These are phyloP conservation scores for Diutina catenulata DNA, from an alignment of 1,139 yeast genomes.

Conservation along the genomic window DNA sequence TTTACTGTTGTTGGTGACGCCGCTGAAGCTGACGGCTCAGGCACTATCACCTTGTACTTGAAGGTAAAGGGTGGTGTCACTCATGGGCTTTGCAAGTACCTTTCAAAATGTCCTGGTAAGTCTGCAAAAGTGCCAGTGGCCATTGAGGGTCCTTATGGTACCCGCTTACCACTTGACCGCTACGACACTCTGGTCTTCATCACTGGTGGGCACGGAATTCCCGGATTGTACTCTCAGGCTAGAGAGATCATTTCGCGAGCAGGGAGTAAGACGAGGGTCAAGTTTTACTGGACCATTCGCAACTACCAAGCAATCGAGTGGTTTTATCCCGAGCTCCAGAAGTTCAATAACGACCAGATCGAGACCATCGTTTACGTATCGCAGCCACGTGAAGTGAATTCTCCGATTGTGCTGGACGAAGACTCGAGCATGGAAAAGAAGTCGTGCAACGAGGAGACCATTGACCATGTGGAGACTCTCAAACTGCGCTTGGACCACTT, in stretches of 20 bases:
- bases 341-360: slow-evolving; percentile 19
- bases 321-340: slow-evolving; percentile 38
- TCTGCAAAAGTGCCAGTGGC: slow-evolving; percentile 11
- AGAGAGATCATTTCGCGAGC: slow-evolving; percentile 5
- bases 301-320: slow-evolving; percentile 32
- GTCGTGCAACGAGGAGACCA: neutral
- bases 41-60: slow-evolving; percentile 8
- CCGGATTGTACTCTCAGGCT: slow-evolving; percentile 11
- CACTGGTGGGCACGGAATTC: slow-evolving; percentile 21
- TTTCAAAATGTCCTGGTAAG: slow-evolving; percentile 17
- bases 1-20: slow-evolving; percentile 12
- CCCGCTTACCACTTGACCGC: slow-evolving; percentile 16
- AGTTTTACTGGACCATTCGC: slow-evolving; percentile 41
- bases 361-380: slow-evolving; percentile 32
- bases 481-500: slow-evolving; percentile 8
- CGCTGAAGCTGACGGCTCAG: slow-evolving; percentile 5
- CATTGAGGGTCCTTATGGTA: slow-evolving; percentile 11
- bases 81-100: slow-evolving; percentile 10
- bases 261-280: slow-evolving; percentile 11
- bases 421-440: too few relatives aligned
- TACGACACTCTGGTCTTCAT: slow-evolving; percentile 26
- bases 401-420: neutral
- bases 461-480: neutral
- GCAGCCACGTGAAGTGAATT: slow-evolving; percentile 14
- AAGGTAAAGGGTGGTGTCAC: slow-evolving; percentile 11